A percentile compares a stretch with the other conserved stretches of the same genome.
Conservation (phyloP, 2,329 filamentous ascomycete species). For the Decorospora gaudefroyi region DNA sequence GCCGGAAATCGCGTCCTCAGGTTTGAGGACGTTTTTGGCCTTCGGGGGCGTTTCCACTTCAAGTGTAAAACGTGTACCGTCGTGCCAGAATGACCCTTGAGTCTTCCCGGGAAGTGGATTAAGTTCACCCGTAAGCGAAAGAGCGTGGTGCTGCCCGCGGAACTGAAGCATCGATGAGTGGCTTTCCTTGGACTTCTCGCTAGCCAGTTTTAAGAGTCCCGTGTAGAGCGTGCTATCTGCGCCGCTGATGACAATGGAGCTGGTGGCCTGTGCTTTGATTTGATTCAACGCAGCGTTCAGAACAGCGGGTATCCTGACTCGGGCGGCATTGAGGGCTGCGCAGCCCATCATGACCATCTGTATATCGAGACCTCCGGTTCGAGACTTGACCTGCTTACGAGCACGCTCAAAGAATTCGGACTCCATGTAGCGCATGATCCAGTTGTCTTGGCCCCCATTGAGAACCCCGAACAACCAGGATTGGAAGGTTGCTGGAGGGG, state of each 20-base stretch:
- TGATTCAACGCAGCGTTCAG: slow-evolving; percentile 2
- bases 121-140: neutral
- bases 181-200: slow-evolving; percentile 4
- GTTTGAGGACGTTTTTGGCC: neutral
- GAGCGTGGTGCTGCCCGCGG: slow-evolving; percentile 3
- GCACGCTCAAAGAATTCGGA: slow-evolving; percentile 3
- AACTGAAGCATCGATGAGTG: slow-evolving; percentile 1
- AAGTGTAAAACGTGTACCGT: slow-evolving; percentile 3
- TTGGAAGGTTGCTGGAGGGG: slow-evolving; percentile 3
- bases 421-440: slow-evolving; percentile 7
- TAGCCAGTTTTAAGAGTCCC: neutral
- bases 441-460: slow-evolving; percentile 3
- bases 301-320: slow-evolving; percentile 1
- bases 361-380: slow-evolving; percentile 2
- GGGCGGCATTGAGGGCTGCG: slow-evolving; percentile 6
- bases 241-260: slow-evolving; percentile 4
- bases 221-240: neutral
- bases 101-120: neutral
- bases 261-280: slow-evolving; percentile 6
- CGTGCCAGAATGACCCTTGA: slow-evolving; percentile 2
- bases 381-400: neutral
- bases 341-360: slow-evolving; percentile 6
- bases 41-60: neutral
- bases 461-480: slow-evolving; percentile 9
- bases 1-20: neutral